These are phyloP conservation scores for Xylaria sp. DNA, from an alignment of 2,329 filamentous ascomycete genomes.

Conservation along the genomic window DNA sequence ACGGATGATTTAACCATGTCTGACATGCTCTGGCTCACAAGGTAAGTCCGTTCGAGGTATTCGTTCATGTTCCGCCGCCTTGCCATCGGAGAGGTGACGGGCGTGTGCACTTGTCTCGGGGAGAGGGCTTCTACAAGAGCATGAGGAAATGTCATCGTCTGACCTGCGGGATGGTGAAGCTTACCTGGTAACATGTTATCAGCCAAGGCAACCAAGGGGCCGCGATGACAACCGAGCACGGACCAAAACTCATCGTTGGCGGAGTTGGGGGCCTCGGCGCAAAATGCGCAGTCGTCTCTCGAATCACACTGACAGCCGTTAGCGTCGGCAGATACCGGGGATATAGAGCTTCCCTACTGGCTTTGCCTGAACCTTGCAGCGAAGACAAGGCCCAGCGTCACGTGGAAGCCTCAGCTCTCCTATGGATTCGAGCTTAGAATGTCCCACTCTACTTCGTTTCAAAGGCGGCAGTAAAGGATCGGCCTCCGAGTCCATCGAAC, in stretches of 20 bases:
- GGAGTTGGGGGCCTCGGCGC: constrained; percentile 42
- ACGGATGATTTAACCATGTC: constrained; percentile 49
- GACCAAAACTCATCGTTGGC: constrained; percentile 51
- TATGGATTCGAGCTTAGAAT: constrained; percentile 59
- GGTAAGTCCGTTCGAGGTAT: constrained; percentile 51
- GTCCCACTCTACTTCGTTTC: constrained; percentile 55
- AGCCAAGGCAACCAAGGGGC: constrained; percentile 49
- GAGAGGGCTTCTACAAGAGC: constrained; percentile 45
- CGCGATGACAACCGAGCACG: constrained; percentile 55
- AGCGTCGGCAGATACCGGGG: constrained; percentile 17
- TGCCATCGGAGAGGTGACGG: constrained; percentile 53
- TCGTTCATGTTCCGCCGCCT: constrained; percentile 56
- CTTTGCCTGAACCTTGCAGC: constrained; percentile 51
- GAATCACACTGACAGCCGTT: constrained; percentile 52
- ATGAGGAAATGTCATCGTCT: constrained; percentile 25
- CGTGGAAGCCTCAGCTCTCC: constrained; percentile 56
- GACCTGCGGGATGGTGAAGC: constrained; percentile 11
- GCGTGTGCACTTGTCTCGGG: constrained; percentile 53
- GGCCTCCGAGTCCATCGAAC: constrained; percentile 50
- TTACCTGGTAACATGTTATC: constrained; percentile 56
- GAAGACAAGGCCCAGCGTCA: constrained; percentile 53
- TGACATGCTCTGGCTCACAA: constrained; percentile 43
- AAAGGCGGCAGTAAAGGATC: constrained; percentile 58
- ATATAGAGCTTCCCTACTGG: constrained; percentile 44
- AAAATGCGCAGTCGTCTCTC: constrained; percentile 52